Evolutionary conservation across 441 rosid genomes (phyloP).

Genomic region (Adansonia madagascariensis): DNA sequence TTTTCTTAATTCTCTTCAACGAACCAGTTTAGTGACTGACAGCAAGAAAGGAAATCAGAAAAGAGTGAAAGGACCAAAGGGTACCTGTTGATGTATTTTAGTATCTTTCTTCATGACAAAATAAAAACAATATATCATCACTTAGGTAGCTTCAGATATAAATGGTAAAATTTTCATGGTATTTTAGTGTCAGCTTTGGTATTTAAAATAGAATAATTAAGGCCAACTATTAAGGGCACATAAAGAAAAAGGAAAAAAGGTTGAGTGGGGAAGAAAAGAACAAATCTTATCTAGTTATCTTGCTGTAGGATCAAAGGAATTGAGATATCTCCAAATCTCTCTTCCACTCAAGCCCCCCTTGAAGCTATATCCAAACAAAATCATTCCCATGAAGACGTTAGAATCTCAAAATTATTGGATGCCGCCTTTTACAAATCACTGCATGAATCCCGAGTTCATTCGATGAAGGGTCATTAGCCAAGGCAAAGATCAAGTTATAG

Average conservation of each 20-base stretch:
- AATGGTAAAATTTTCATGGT: conserved; percentile 1
- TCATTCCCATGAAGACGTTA: background rate
- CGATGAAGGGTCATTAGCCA: conserved; percentile 14
- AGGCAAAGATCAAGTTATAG: background rate
- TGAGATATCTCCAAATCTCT: conserved; percentile 26
- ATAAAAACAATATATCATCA: background rate
- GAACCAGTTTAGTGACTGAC: background rate
- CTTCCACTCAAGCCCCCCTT: background rate
- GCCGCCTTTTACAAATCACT: background rate
- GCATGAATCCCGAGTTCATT: background rate
- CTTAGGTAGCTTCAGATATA: background rate
- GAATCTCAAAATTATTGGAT: background rate
- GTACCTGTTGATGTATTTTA: background rate
- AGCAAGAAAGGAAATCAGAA: background rate
- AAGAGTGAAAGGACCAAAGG: background rate
- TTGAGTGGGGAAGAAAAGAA: conserved; percentile 26
- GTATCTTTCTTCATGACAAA: conserved; percentile 9
- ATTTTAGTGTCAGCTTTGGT: conserved; percentile 16
- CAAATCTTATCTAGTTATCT: conserved; percentile 50
- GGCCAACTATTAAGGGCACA: conserved; percentile 15
- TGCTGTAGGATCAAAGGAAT: conserved; percentile 26
- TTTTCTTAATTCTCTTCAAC: background rate
- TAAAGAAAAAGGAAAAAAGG: background rate
- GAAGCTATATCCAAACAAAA: conserved; percentile 24
- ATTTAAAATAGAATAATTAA: conserved; percentile 7